Conservation (phyloP, 257 asterid species). For the Lycium ferocissimum region DNA sequence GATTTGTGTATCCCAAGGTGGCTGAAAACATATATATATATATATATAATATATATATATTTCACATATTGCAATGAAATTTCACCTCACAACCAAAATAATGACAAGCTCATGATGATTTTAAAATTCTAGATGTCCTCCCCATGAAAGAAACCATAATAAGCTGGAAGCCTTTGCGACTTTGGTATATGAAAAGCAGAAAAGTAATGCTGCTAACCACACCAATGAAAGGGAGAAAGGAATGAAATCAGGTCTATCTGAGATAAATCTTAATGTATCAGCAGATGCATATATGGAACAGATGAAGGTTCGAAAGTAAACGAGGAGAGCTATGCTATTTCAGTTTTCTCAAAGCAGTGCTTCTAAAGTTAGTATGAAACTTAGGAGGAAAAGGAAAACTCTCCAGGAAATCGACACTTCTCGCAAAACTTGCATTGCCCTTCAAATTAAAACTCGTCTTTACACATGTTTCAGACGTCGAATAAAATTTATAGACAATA, state of each 20-base stretch:
- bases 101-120: not conserved
- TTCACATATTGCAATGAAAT: not conserved
- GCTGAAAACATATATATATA: constrained; percentile 75
- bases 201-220: constrained; percentile 18
- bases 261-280: constrained; percentile 22
- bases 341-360: not conserved
- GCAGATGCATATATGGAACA: not conserved
- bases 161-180: not conserved
- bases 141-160: constrained; percentile 12
- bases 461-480: not conserved
- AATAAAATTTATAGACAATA: not conserved
- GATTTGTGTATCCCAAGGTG: constrained; percentile 86
- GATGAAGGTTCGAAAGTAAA: not conserved
- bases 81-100: constrained; percentile 5
- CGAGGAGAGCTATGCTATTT: not conserved
- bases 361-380: not conserved
- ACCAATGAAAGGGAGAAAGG: not conserved
- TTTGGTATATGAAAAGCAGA: constrained; percentile 12
- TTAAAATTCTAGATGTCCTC: not conserved
- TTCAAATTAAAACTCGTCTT: constrained; percentile 18
- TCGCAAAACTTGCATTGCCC: not conserved
- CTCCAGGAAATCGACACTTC: not conserved
- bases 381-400: constrained; percentile 22
- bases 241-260: not conserved
- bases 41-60: no score